Evolutionary conservation across 164 flowering plant genomes (phyloP), one percentile per base, ranked within the genome.

Genomic region (Magnolia changhungtana): DNA sequence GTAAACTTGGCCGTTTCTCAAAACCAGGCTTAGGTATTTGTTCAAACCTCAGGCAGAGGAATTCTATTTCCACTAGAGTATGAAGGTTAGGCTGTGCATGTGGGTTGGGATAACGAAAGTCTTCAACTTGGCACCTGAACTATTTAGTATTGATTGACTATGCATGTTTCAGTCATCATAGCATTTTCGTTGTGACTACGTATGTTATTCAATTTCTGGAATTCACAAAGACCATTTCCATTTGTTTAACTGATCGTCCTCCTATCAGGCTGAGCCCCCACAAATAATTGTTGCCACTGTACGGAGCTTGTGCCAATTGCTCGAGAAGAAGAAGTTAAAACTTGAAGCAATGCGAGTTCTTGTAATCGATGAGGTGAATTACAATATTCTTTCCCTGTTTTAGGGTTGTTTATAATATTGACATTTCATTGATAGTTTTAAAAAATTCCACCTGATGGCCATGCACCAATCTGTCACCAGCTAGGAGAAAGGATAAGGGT

Each of bases 241-340:
- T 11, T 52, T 23, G 13, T 51, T 19, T 11, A 55, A 55, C 13
- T 16, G 18, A 55, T 21, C 9, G 11, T n/a, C 63, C 19, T 77
- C 70, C 52, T 84, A 80, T 75, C 89, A 96, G 98, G 97, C 94
- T 16, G 98, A 94, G 78, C 98, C 99, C 69, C 99, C 97, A 31
- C 82, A 88, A 13, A 85, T 96, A 75, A 86, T 96, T 73, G 96
- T 96, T 78, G 96, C 97, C 67, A 96, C 98, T 29, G 77, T 92
- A 37, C 83, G 80, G 58, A 94, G 97, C 78, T 85, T 96, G 86
- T 89, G 89, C 85, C 94, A 81, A 79, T 90, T 94, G 97, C 87
- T 94, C 81, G 97, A 94, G 77, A 94, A 87, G 85, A 80, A 79
- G 21, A 75, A 79, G 68, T 80, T 94, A 68, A 88, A 83, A 80